Percentiles rank a stretch among this genome's conserved stretches.
Evolutionary conservation across 805 yeast genomes (phyloP).

Genomic region (Wickerhamiella cacticola): DNA sequence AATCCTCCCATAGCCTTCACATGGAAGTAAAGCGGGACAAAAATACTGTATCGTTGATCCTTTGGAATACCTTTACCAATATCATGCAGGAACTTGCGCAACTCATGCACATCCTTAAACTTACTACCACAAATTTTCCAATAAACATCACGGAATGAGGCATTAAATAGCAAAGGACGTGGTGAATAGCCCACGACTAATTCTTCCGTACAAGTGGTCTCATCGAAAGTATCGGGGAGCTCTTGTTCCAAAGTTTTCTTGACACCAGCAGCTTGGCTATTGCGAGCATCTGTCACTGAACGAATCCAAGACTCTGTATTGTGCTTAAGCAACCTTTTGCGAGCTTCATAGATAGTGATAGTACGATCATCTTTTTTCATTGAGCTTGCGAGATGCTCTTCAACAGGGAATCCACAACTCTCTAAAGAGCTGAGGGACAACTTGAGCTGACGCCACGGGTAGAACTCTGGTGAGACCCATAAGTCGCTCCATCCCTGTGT

Average conservation of each 20-base stretch:
- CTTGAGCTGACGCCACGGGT: slow-evolving; percentile 15
- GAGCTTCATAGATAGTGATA: slow-evolving; percentile 26
- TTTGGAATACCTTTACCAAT: slow-evolving; percentile 76
- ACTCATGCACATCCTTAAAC: slow-evolving; percentile 36
- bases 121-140: slow-evolving; percentile 40
- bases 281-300: slow-evolving; percentile 36
- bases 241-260: slow-evolving; percentile 31
- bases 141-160: slow-evolving; percentile 39
- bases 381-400: background rate
- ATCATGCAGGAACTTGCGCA: slow-evolving; percentile 51
- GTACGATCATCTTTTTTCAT: background rate
- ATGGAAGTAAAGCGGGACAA: slow-evolving; percentile 52
- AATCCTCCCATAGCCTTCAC: slow-evolving; percentile 22
- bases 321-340: slow-evolving; percentile 33
- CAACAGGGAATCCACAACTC: background rate
- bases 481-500: slow-evolving; percentile 19
- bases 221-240: slow-evolving; percentile 24
- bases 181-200: slow-evolving; percentile 37
- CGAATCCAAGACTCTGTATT: slow-evolving; percentile 61
- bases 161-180: slow-evolving; percentile 43
- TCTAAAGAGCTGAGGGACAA: slow-evolving; percentile 12
- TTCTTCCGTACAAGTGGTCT: slow-evolving; percentile 34
- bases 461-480: slow-evolving; percentile 17
- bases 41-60: slow-evolving; percentile 53
- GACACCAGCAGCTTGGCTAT: slow-evolving; percentile 26